Percentiles rank a stretch among this genome's conserved stretches.
Conservation (phyloP, 805 yeast genomes). For the Lipomyces starkeyi region DNA sequence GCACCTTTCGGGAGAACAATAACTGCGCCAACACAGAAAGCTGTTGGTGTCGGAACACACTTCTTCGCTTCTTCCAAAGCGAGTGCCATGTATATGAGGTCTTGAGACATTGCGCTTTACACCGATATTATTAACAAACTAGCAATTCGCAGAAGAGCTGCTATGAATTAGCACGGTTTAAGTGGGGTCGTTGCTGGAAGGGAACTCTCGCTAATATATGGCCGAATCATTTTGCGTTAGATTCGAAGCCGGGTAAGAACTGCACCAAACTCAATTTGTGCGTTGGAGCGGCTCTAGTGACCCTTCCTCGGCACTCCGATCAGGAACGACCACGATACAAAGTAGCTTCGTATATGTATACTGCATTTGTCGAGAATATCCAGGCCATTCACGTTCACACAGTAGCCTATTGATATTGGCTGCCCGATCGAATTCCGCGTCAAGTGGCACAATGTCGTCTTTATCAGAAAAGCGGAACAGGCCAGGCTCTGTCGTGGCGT, state of each 20-base stretch:
- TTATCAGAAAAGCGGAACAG: slow-evolving; percentile 30
- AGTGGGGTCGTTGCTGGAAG: too few species aligned
- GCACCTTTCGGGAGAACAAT: slow-evolving; percentile 46
- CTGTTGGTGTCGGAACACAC: slow-evolving; percentile 82
- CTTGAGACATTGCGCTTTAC: slow-evolving; percentile 4
- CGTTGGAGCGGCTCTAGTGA: too few species aligned
- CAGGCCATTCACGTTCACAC: neutral
- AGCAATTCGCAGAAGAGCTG: too few species aligned
- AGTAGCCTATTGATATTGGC: neutral
- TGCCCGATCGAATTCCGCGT: neutral
- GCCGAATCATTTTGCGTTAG: too few species aligned
- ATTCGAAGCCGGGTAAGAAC: too few species aligned
- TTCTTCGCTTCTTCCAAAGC: slow-evolving; percentile 81
- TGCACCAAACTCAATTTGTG: too few species aligned
- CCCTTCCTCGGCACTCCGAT: neutral
- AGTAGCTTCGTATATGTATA: too few species aligned
- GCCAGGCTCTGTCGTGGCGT: slow-evolving; percentile 35
- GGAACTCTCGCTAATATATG: too few species aligned
- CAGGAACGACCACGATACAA: neutral
- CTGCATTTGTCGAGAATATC: neutral
- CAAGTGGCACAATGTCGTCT: slow-evolving; percentile 20
- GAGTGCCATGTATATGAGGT: slow-evolving; percentile 61
- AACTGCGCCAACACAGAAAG: slow-evolving; percentile 93
- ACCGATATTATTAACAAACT: neutral
- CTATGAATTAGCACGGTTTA: too few species aligned